Evolutionary conservation across 108 stramenopile species (phyloP).

Genomic region (Mayamaea pseudoterrestris): DNA sequence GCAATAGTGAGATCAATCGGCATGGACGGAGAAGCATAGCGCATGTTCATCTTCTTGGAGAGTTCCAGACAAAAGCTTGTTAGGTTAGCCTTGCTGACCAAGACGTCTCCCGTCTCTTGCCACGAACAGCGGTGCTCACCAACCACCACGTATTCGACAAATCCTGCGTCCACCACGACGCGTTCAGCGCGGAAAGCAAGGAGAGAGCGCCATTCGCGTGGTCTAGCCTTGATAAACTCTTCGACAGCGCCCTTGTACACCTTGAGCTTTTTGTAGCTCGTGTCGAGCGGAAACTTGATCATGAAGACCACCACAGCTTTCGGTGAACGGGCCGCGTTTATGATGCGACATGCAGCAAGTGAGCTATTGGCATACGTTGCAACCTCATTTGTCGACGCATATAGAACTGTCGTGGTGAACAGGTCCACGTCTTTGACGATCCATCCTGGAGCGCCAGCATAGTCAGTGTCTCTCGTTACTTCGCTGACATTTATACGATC

Average conservation of each 20-base stretch:
- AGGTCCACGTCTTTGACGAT: slow-evolving; percentile 53
- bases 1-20: slow-evolving; percentile 35
- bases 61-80: slow-evolving; percentile 47
- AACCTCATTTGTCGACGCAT: slow-evolving; percentile 52
- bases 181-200: slow-evolving; percentile 33
- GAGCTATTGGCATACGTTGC: slow-evolving; percentile 57
- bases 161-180: slow-evolving; percentile 48
- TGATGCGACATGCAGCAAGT: slow-evolving; percentile 39
- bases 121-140: slow-evolving; percentile 15
- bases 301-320: slow-evolving; percentile 30
- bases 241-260: slow-evolving; percentile 46
- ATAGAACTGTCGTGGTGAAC: slow-evolving; percentile 52
- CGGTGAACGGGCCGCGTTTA: slow-evolving; percentile 56
- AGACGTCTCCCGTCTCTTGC: slow-evolving; percentile 18
- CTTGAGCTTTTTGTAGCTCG: slow-evolving; percentile 25
- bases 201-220: slow-evolving; percentile 46
- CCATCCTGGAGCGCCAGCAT: slow-evolving; percentile 22
- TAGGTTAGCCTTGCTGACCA: slow-evolving; percentile 46
- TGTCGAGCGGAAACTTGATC: slow-evolving; percentile 49
- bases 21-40: slow-evolving; percentile 47
- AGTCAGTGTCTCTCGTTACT: slow-evolving; percentile 1
- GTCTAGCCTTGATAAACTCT: slow-evolving; percentile 21
- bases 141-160: slow-evolving; percentile 35
- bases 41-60: slow-evolving; percentile 48
- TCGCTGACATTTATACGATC: slow-evolving; percentile 50